phyloP scores from a whole-genome alignment of 345 rosid genomes.

The Nephelium lappaceum region DNA sequence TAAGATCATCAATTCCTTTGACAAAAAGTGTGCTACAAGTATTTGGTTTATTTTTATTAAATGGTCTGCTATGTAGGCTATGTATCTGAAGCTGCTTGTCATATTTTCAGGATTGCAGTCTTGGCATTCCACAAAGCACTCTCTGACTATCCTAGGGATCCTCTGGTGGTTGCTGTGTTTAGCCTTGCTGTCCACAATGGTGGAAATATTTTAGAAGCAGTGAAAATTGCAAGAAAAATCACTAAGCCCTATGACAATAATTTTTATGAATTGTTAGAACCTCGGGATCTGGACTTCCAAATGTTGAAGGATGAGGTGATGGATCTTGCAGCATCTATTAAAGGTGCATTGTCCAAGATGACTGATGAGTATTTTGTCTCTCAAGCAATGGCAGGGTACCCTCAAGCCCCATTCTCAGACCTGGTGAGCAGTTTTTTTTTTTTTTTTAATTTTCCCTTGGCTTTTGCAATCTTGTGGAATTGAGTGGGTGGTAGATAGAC shows the following conservation, averaged over 20 bases:
- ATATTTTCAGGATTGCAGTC: constrained; percentile 64
- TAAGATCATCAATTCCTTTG: background rate
- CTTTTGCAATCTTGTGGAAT: background rate
- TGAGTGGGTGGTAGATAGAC: background rate
- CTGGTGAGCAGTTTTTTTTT: constrained; percentile 50
- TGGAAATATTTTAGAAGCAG: constrained; percentile 75
- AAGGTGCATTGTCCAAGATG: constrained; percentile 53
- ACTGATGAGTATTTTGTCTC: constrained; percentile 67
- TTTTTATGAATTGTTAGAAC: constrained; percentile 59
- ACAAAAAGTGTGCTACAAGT: background rate
- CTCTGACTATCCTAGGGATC: constrained; percentile 67
- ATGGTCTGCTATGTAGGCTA: background rate
- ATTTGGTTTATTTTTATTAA: background rate
- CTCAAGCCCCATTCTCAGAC: constrained; percentile 80
- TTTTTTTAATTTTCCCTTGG: background rate
- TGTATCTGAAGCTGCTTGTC: constrained; percentile 4
- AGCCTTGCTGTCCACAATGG: constrained; percentile 79
- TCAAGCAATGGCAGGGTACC: constrained; percentile 58
- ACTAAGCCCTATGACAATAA: constrained; percentile 42
- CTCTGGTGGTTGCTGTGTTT: constrained; percentile 75
- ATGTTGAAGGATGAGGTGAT: constrained; percentile 51
- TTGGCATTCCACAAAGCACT: constrained; percentile 87
- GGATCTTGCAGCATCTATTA: constrained; percentile 64
- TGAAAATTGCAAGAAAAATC: constrained; percentile 61
- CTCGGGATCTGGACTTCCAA: constrained; percentile 27